Conservation (phyloP, 371 early-diverging fungal genomes). For the Encephalitozoon intestinalis region DNA sequence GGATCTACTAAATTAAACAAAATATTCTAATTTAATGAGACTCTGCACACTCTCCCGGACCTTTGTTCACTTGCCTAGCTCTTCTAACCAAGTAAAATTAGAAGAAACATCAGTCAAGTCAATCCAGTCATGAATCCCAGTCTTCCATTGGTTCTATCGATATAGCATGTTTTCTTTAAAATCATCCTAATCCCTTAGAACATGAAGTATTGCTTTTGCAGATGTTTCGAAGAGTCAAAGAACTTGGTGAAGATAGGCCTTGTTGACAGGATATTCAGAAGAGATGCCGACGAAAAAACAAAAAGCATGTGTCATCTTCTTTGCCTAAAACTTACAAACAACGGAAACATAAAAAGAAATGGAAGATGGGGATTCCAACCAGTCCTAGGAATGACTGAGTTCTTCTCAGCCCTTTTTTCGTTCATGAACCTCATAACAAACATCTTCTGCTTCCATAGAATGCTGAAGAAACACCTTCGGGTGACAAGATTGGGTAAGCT, state of each 20-base stretch:
- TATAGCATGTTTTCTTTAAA: neutral
- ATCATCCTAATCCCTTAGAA: neutral
- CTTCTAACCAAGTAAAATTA: neutral
- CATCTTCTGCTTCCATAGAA: constrained; percentile 1
- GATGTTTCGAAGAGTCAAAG: constrained; percentile 1
- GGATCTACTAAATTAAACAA: neutral
- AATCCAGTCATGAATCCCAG: neutral
- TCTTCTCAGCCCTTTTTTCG: constrained; percentile 43
- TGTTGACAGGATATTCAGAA: constrained; percentile 28
- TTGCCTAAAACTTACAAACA: constrained; percentile 35
- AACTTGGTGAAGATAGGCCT: constrained; percentile 3
- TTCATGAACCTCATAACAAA: constrained; percentile 33
- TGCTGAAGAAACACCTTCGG: constrained; percentile 3
- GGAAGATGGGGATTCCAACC: constrained; percentile 50
- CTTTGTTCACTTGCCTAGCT: neutral
- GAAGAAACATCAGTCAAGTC: neutral
- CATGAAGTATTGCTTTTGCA: constrained; percentile 1
- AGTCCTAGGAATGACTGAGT: constrained; percentile 45
- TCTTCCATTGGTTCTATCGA: neutral
- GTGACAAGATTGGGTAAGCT: neutral
- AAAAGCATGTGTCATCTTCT: constrained; percentile 32
- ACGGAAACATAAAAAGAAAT: constrained; percentile 43
- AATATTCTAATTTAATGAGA: neutral
- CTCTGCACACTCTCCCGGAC: too few relatives aligned
- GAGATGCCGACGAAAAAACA: constrained; percentile 32